Evolutionary conservation across 305 asterid genomes (phyloP).

Genomic region (Fraxinus sp.): DNA sequence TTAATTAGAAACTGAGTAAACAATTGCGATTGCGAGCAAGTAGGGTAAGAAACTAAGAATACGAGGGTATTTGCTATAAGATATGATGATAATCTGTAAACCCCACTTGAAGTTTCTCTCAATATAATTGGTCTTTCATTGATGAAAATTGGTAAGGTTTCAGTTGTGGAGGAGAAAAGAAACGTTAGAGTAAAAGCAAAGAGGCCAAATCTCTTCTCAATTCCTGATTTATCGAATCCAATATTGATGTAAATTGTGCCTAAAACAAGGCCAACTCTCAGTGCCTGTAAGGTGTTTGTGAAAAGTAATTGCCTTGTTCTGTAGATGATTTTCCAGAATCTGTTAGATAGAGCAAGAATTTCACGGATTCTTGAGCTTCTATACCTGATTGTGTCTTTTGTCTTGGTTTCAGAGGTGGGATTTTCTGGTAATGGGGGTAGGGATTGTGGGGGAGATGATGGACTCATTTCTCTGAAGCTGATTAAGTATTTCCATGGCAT

Average conservation of each 20-base stretch:
- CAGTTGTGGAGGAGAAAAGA: constrained; percentile 86
- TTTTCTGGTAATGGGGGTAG: constrained; percentile 17
- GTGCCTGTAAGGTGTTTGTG: constrained; percentile 80
- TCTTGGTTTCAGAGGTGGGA: not conserved
- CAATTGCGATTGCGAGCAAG: constrained; percentile 53
- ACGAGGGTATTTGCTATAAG: constrained; percentile 33
- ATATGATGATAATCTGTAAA: too few relatives aligned
- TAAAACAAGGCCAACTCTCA: constrained; percentile 75
- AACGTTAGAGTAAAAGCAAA: constrained; percentile 91
- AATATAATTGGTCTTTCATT: too few relatives aligned
- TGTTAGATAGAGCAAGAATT: constrained; percentile 41
- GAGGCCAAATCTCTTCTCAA: constrained; percentile 77
- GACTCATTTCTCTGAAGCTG: constrained; percentile 43
- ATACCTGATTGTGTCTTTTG: constrained; percentile 36
- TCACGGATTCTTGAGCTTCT: constrained; percentile 79
- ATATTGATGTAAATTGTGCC: constrained; percentile 81
- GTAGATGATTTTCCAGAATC: constrained; percentile 87
- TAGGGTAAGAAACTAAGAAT: constrained; percentile 57
- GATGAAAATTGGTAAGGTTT: too few relatives aligned
- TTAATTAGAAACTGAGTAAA: constrained; percentile 52
- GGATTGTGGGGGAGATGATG: not conserved
- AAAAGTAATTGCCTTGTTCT: constrained; percentile 79
- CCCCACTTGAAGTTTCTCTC: too few relatives aligned
- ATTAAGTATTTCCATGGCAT: constrained; percentile 78
- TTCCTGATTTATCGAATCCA: constrained; percentile 64